Evolutionary conservation across 2,329 filamentous ascomycete genomes (phyloP).

Genomic region (Penicillium paneum): DNA sequence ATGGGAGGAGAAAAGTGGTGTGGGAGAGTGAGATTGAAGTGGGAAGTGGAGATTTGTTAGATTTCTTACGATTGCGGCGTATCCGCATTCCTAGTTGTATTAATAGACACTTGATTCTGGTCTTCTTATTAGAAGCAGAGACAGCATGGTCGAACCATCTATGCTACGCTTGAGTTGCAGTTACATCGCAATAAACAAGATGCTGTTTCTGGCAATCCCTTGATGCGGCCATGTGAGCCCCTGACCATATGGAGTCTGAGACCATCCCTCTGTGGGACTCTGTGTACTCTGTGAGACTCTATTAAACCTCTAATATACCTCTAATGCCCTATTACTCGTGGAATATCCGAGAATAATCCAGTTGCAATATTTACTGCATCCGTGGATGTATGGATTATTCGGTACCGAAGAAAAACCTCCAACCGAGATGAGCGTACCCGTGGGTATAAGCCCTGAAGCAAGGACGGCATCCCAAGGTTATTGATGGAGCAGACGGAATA

Average conservation of each 20-base stretch:
- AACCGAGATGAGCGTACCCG: neutral
- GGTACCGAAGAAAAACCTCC: neutral
- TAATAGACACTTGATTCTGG: neutral
- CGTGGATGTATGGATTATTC: neutral
- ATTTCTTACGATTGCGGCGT: slow-evolving; percentile 22
- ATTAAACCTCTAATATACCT: neutral
- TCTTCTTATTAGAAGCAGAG: too few relatives aligned
- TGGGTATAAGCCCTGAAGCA: neutral
- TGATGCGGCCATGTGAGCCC: neutral
- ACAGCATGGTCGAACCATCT: neutral
- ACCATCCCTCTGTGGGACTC: too few relatives aligned
- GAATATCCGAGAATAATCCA: neutral
- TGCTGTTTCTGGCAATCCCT: slow-evolving; percentile 7
- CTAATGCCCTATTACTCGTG: neutral
- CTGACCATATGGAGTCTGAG: neutral
- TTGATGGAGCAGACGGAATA: neutral
- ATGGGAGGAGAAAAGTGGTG: slow-evolving; percentile 24
- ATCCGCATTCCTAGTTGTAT: slow-evolving; percentile 12
- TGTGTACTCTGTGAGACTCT: neutral
- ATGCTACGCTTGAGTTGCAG: neutral
- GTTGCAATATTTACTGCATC: neutral
- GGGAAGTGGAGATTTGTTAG: slow-evolving; percentile 25
- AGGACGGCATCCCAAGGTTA: neutral
- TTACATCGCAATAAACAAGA: slow-evolving; percentile 1
- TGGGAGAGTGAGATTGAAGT: slow-evolving; percentile 25